Base-by-base conservation (phyloP, 352 stramenopile species). In the Phytopythium cucurbitacearum region DNA sequence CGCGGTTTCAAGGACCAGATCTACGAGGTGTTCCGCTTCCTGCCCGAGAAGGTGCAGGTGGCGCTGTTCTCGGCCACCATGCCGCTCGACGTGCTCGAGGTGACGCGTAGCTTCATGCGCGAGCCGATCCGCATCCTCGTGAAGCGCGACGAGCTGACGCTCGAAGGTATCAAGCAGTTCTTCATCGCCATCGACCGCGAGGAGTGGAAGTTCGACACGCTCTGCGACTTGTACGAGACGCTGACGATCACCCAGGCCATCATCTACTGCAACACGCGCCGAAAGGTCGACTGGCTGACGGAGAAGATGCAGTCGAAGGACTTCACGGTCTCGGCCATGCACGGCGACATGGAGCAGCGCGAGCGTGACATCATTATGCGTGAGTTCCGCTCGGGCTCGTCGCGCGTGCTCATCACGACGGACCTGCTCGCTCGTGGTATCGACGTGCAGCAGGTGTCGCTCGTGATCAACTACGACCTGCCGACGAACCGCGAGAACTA, bases 111-210 rank as follows among this genome's bases (percentile, higher is more conserved):
- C 54, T 99, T 99, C 80, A 99, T 99, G 97, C 91, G 94, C 60
- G 96, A 99, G 56, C 97, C 97, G 34, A 95, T 99, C 53, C 92
- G 96, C 57, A 99, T 99, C 67, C 89, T 99, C 55, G 97, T 99
- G 57, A 99, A 99, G 96, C 98, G 97, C 67, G 97, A 99, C 65
- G 96, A 99, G 67, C 82, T 99, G 45, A 99, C 97, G 13, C 86
- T 99, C 50, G 97, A 99, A 87, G 97, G 97, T 97, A 99, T 99
- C 76, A 99, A 99, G 91, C 97, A 99, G 79, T 99, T 99, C 72
- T 99, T 99, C 80, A 98, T 99, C 60, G 94, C 91, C 39, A 96
- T 99, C 39, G 97, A 99, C 41, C 82, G 86, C 53, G 97, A 99
- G 73, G 97, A 99, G 71, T 99, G 97, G 97, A 99, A 99, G 80